phyloP scores from a whole-genome alignment of 1,139 yeast genomes.

The Pichia kudriavzevii region DNA sequence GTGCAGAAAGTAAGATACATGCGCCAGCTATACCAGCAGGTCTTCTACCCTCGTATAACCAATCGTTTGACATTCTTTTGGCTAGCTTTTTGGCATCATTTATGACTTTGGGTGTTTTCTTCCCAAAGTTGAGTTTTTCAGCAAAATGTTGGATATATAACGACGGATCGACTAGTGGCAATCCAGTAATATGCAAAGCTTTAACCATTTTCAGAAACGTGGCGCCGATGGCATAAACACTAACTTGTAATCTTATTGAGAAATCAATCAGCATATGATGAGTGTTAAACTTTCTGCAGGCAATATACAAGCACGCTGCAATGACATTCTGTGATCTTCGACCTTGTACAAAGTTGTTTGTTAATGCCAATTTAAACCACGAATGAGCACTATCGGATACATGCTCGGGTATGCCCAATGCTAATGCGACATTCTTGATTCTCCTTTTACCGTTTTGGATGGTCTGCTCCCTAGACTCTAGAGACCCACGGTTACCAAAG shows the following conservation, averaged over 20 bases:
- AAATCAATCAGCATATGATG: conserved; percentile 95
- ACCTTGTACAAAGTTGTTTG: conserved; percentile 89
- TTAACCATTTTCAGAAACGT: conserved; percentile 89
- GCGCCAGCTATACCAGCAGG: conserved; percentile 99
- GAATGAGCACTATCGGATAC: conserved; percentile 80
- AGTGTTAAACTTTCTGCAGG: conserved; percentile 85
- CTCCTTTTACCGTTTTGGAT: conserved; percentile 71
- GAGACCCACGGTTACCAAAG: conserved; percentile 57
- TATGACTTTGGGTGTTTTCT: conserved; percentile 63
- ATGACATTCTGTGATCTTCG: conserved; percentile 89
- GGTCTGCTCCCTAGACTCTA: conserved; percentile 86
- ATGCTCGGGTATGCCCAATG: conserved; percentile 73
- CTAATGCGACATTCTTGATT: conserved; percentile 71
- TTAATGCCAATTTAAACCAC: conserved; percentile 81
- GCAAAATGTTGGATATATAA: conserved; percentile 91
- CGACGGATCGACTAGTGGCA: conserved; percentile 92
- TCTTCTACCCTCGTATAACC: conserved; percentile 94
- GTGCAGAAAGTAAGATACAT: conserved; percentile 81
- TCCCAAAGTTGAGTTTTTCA: conserved; percentile 72
- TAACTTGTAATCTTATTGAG: conserved; percentile 79
- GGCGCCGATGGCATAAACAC: conserved; percentile 92
- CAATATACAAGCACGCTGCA: conserved; percentile 89
- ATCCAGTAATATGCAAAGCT: conserved; percentile 59
- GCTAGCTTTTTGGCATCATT: conserved; percentile 83
- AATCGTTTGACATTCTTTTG: conserved; percentile 85